Evolutionary conservation across 352 stramenopile species (phyloP).

Genomic region (Phytopythium boreale): DNA sequence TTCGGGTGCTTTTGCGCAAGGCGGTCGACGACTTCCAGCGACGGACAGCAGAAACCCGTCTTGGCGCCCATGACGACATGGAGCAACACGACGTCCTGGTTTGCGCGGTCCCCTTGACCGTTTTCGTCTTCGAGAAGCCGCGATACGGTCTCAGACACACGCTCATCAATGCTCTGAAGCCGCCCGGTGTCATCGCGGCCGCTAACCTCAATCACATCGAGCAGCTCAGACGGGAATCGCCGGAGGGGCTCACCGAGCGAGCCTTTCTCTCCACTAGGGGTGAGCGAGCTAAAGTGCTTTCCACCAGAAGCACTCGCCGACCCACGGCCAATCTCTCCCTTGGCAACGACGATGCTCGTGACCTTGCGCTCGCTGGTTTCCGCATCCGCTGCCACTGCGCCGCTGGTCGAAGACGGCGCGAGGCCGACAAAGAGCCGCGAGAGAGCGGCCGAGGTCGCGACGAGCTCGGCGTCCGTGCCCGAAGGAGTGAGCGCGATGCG

Average conservation of each 20-base stretch:
- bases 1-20: constrained; percentile 60
- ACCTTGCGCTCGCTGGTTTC: constrained; percentile 36
- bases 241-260: constrained; percentile 40
- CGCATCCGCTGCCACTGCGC: constrained; percentile 21
- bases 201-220: constrained; percentile 62
- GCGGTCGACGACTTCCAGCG: constrained; percentile 51
- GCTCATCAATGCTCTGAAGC: constrained; percentile 47
- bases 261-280: constrained; percentile 57
- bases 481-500: constrained; percentile 77
- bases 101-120: background rate
- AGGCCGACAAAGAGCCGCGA: constrained; percentile 56
- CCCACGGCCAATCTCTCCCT: constrained; percentile 82
- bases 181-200: constrained; percentile 51
- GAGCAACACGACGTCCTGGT: constrained; percentile 70
- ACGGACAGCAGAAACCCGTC: constrained; percentile 80
- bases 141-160: constrained; percentile 40
- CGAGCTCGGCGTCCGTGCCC: constrained; percentile 82
- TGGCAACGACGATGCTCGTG: constrained; percentile 79
- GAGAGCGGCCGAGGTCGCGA: constrained; percentile 70
- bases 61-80: constrained; percentile 87
- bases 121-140: constrained; percentile 35
- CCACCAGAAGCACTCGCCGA: constrained; percentile 72
- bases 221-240: constrained; percentile 53
- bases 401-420: constrained; percentile 16
- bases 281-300: constrained; percentile 80